Evolutionary conservation across 2,329 filamentous ascomycete species (phyloP).

Genomic region (Exophiala dermatitidis): DNA sequence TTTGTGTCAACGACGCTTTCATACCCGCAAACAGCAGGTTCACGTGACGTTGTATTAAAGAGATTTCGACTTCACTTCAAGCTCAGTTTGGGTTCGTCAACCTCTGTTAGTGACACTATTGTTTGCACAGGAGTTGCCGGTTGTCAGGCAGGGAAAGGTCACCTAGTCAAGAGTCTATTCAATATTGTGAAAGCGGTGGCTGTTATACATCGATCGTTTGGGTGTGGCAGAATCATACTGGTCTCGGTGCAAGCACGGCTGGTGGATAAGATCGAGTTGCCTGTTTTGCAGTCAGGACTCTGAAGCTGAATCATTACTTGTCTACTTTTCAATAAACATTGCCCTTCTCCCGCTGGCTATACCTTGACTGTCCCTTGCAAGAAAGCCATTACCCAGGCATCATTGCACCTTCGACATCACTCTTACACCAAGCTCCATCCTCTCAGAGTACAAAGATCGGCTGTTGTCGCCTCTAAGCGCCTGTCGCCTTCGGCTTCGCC

Average conservation of each 20-base stretch:
- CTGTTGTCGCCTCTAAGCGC: constrained; percentile 4
- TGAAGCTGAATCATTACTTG: constrained; percentile 15
- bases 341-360: constrained; percentile 11
- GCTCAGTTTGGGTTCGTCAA: neutral
- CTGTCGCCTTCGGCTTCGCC: constrained; percentile 6
- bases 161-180: constrained; percentile 9
- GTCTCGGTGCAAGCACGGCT: constrained; percentile 11
- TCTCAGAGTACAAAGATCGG: neutral
- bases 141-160: neutral
- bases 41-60: neutral
- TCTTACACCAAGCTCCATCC: constrained; percentile 1
- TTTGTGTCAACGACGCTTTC: constrained; percentile 6
- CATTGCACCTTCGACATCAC: constrained; percentile 4
- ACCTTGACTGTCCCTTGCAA: constrained; percentile 18
- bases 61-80: neutral
- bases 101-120: constrained; percentile 3
- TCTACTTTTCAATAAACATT: constrained; percentile 19
- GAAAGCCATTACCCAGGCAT: constrained; percentile 4
- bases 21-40: constrained; percentile 9
- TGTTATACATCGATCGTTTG: constrained; percentile 2
- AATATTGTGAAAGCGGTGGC: constrained; percentile 4
- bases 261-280: constrained; percentile 10
- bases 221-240: constrained; percentile 4
- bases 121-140: neutral
- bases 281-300: constrained; percentile 9